phyloP scores from a whole-genome alignment of 2,329 filamentous ascomycete genomes.

The Arthroderma sp. region DNA sequence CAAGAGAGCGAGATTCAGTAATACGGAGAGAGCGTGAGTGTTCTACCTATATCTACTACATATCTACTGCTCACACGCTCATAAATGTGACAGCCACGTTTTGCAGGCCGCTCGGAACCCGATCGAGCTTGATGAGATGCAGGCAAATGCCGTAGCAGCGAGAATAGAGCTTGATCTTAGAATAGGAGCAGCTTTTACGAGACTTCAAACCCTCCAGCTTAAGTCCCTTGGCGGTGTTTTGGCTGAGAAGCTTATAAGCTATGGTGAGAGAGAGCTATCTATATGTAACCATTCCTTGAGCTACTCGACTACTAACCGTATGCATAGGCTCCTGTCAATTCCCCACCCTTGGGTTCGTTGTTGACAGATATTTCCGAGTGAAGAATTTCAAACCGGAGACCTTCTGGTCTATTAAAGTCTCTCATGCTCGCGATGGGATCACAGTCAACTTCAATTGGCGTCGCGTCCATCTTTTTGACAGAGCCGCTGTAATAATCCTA shows the following conservation, averaged over 20 bases:
- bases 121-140: conserved; percentile 65
- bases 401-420: conserved; percentile 86
- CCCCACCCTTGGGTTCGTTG: conserved; percentile 89
- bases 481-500: conserved; percentile 63
- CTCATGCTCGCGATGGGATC: conserved; percentile 62
- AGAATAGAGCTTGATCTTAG: conserved; percentile 86
- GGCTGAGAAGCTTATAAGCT: conserved; percentile 58
- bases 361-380: conserved; percentile 88
- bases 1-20: conserved; percentile 84
- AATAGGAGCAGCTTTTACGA: conserved; percentile 84
- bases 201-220: conserved; percentile 71
- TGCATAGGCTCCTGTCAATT: conserved; percentile 76
- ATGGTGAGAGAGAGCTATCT: conserved; percentile 43
- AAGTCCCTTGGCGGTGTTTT: conserved; percentile 56
- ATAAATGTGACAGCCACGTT: conserved; percentile 52
- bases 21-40: conserved; percentile 75
- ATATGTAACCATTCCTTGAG: background rate
- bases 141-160: conserved; percentile 75
- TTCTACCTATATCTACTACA: conserved; percentile 5
- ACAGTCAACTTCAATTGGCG: conserved; percentile 77
- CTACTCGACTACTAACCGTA: conserved; percentile 3
- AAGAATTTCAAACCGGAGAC: conserved; percentile 83
- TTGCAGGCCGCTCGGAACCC: conserved; percentile 68
- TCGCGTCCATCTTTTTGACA: conserved; percentile 73
- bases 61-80: background rate